Conservation (phyloP, 495 filamentous ascomycete genomes). For the Mytilinidion resinicola region DNA sequence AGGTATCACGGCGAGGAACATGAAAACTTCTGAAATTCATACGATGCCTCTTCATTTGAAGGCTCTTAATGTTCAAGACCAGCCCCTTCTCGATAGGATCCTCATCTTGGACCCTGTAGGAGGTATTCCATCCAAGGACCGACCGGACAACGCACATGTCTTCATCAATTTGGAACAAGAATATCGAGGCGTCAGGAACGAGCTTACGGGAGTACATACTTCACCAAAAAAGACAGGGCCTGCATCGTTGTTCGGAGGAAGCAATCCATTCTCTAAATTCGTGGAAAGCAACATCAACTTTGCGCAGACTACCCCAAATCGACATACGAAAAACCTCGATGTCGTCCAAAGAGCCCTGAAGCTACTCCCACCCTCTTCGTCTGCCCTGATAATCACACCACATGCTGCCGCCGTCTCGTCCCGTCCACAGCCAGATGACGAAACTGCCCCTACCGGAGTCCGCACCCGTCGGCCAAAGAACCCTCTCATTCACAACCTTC, state of each 20-base stretch:
- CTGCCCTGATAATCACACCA: conserved; percentile 80
- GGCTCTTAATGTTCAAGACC: not conserved
- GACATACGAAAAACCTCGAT: conserved; percentile 59
- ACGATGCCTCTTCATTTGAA: not conserved
- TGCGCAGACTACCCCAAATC: not conserved
- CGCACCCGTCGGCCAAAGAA: conserved; percentile 74
- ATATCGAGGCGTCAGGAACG: conserved; percentile 56
- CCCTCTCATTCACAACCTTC: conserved; percentile 89
- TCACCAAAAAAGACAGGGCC: too few species aligned
- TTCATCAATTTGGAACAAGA: conserved; percentile 97
- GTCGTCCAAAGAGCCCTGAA: conserved; percentile 61
- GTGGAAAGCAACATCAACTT: conserved; percentile 32
- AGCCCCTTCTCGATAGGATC: conserved; percentile 70
- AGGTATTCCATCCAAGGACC: conserved; percentile 68
- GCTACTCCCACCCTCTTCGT: conserved; percentile 78
- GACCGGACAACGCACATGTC: conserved; percentile 65
- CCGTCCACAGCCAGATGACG: conserved; percentile 35
- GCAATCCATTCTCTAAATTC: conserved; percentile 46
- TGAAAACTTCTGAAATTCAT: conserved; percentile 3
- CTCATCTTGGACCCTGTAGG: conserved; percentile 86
- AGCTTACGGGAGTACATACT: conserved; percentile 40
- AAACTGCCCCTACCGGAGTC: conserved; percentile 54
- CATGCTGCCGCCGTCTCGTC: conserved; percentile 67
- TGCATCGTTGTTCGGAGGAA: conserved; percentile 28
- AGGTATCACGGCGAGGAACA: conserved; percentile 34